phyloP scores from a whole-genome alignment of 139 green algal genomes.

The Chlamydomonas incerta region DNA sequence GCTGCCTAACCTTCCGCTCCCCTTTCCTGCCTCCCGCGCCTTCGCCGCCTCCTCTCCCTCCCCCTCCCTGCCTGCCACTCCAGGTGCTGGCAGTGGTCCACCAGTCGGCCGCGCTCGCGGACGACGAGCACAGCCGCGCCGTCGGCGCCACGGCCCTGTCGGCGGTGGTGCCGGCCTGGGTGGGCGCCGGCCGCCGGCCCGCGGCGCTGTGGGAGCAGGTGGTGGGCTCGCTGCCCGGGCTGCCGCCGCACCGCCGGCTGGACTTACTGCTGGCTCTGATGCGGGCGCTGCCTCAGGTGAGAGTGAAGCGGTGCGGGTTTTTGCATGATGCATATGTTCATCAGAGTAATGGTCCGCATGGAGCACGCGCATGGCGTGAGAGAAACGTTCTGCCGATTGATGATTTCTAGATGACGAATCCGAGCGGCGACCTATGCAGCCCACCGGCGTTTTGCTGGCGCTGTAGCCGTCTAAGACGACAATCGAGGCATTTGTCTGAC shows the following conservation, averaged over 20 bases:
- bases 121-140: constrained; percentile 67
- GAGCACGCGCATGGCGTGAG: too few species aligned
- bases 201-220: constrained; percentile 55
- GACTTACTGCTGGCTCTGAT: constrained; percentile 64
- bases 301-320: too few species aligned
- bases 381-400: too few species aligned
- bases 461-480: constrained; percentile 46
- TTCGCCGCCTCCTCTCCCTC: too few species aligned
- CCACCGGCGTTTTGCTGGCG: constrained; percentile 47
- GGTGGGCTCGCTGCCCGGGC: constrained; percentile 50
- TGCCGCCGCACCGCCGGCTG: constrained; percentile 60
- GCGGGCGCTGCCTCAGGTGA: constrained; percentile 61
- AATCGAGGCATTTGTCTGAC: constrained; percentile 73
- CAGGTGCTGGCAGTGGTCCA: constrained; percentile 73
- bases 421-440: constrained; percentile 41
- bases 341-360: too few species aligned
- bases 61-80: not conserved
- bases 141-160: constrained; percentile 54
- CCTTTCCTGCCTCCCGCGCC: too few species aligned
- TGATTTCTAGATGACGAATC: constrained; percentile 68
- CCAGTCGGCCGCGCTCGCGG: constrained; percentile 49
- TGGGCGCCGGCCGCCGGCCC: constrained; percentile 45
- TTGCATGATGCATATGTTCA: too few species aligned
- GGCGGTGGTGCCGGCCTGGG: constrained; percentile 68
- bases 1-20: not conserved